Evolutionary conservation across 345 rosid species (phyloP).

Genomic region (Citrus maxima): DNA sequence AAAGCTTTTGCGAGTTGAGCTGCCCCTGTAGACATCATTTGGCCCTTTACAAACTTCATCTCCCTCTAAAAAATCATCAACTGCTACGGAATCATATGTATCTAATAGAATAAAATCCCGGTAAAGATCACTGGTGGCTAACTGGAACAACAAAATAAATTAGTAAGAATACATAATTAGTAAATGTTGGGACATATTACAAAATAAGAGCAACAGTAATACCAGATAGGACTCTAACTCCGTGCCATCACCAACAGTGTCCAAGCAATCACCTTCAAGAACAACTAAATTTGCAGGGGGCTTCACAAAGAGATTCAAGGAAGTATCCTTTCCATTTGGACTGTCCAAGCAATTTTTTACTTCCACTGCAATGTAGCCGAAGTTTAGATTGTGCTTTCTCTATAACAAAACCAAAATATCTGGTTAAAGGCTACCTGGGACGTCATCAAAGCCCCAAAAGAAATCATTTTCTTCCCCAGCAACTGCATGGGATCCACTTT

Average conservation of each 20-base stretch:
- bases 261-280: slow-evolving; percentile 90
- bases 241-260: slow-evolving; percentile 66
- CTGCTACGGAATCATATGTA: slow-evolving; percentile 63
- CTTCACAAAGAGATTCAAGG: slow-evolving; percentile 62
- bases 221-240: slow-evolving; percentile 97
- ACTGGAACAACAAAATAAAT: slow-evolving; percentile 47
- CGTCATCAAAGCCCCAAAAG: slow-evolving; percentile 75
- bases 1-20: slow-evolving; percentile 49
- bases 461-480: slow-evolving; percentile 58
- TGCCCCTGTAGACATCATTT: slow-evolving; percentile 35
- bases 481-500: slow-evolving; percentile 33
- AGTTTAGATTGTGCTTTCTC: background rate
- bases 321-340: slow-evolving; percentile 49
- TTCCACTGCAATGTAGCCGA: slow-evolving; percentile 50
- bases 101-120: slow-evolving; percentile 82
- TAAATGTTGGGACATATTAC: slow-evolving; percentile 14
- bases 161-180: slow-evolving; percentile 5
- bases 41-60: slow-evolving; percentile 41
- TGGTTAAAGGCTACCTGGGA: slow-evolving; percentile 53
- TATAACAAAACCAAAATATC: background rate
- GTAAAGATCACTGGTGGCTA: slow-evolving; percentile 80
- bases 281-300: slow-evolving; percentile 95
- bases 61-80: slow-evolving; percentile 51
- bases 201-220: slow-evolving; percentile 21
- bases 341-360: slow-evolving; percentile 67